Evolutionary conservation across 2,329 filamentous ascomycete genomes (phyloP).

Genomic region (Scedosporium boydii): DNA sequence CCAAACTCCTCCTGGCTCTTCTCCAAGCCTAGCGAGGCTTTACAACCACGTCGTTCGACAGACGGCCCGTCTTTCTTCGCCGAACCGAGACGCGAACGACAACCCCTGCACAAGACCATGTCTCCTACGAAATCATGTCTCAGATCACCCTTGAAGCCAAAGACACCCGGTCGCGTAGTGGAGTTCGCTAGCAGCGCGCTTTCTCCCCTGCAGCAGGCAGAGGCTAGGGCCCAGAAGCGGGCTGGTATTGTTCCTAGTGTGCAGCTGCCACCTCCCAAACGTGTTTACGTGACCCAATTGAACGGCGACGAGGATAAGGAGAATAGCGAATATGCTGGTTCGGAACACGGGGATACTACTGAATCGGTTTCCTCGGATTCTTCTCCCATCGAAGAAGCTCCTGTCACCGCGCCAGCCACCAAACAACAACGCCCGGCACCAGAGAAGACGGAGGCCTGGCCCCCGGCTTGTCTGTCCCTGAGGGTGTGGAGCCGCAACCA

Average conservation of each 20-base stretch:
- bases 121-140: constrained; percentile 49
- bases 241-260: constrained; percentile 20
- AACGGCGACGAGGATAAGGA: constrained; percentile 21
- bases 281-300: constrained; percentile 3
- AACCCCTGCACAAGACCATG: constrained; percentile 38
- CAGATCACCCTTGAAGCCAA: constrained; percentile 47
- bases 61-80: neutral
- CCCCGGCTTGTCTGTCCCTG: constrained; percentile 23
- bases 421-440: neutral
- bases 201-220: constrained; percentile 32
- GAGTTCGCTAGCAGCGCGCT: constrained; percentile 45
- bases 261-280: constrained; percentile 7
- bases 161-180: constrained; percentile 48
- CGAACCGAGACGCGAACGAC: constrained; percentile 21
- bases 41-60: neutral
- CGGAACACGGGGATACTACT: constrained; percentile 10
- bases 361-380: neutral
- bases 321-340: constrained; percentile 15
- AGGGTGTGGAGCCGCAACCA: constrained; percentile 39
- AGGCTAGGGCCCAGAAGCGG: constrained; percentile 3
- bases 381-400: neutral
- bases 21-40: constrained; percentile 9
- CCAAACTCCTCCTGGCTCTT: constrained; percentile 26
- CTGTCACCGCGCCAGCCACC: neutral
- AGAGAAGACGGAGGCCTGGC: neutral